These are phyloP conservation scores for Elsinoe fawcettii DNA, from an alignment of 2,329 filamentous ascomycete species.

Conservation along the genomic window DNA sequence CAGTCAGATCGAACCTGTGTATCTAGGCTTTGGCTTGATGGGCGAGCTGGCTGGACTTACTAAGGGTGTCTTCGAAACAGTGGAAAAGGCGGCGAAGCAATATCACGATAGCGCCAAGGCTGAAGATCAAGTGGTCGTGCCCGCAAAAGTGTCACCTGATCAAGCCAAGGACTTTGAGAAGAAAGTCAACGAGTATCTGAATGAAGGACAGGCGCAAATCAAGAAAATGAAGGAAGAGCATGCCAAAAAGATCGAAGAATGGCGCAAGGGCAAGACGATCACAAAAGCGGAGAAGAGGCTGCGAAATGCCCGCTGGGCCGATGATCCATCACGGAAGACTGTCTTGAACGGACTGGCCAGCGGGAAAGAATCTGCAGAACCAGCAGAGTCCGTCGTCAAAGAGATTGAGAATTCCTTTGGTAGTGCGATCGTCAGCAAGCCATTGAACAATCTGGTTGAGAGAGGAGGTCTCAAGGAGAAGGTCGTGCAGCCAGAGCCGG, in stretches of 20 bases:
- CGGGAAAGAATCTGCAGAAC: constrained; percentile 37
- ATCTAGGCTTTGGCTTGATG: constrained; percentile 70
- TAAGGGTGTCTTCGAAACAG: constrained; percentile 66
- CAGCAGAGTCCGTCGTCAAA: constrained; percentile 64
- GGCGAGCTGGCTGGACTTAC: constrained; percentile 77
- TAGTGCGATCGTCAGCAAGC: constrained; percentile 47
- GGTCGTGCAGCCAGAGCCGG: constrained; percentile 35
- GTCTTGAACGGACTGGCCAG: constrained; percentile 47
- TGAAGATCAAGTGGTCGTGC: constrained; percentile 41
- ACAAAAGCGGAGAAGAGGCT: constrained; percentile 70
- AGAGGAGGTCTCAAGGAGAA: constrained; percentile 31
- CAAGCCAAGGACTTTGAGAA: constrained; percentile 78
- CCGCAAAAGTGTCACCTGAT: constrained; percentile 55
- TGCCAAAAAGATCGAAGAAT: constrained; percentile 65
- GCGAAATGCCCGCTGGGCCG: constrained; percentile 54
- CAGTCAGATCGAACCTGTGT: constrained; percentile 74
- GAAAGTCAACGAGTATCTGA: constrained; percentile 64
- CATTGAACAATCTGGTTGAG: constrained; percentile 25
- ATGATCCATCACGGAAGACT: constrained; percentile 48
- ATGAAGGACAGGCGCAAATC: constrained; percentile 70
- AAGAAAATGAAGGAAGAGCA: constrained; percentile 77
- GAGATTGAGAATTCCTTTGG: constrained; percentile 66
- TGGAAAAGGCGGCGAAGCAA: constrained; percentile 59
- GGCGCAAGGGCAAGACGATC: constrained; percentile 60
- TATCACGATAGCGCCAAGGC: constrained; percentile 78